phyloP scores from a whole-genome alignment of 1,139 yeast genomes.

The Saccharomyces hybrid region DNA sequence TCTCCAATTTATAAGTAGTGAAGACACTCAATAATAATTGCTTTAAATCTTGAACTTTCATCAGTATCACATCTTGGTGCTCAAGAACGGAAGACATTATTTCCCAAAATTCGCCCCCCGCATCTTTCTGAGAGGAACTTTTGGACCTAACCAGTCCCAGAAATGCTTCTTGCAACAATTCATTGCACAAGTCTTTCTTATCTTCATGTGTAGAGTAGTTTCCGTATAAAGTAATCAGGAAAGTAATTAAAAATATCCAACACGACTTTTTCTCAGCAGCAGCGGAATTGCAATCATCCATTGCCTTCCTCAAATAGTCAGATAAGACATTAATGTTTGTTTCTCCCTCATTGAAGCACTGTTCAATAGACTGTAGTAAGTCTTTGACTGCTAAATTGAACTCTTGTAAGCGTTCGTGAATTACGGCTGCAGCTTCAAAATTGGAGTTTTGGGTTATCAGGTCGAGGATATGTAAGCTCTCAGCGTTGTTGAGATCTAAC shows the following conservation, averaged over 20 bases:
- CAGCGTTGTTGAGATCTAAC: constrained; percentile 12
- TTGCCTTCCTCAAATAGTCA: constrained; percentile 11
- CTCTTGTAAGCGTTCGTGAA: constrained; percentile 15
- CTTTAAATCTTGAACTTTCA: constrained; percentile 18
- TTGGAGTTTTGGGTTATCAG: constrained; percentile 8
- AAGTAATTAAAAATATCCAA: constrained; percentile 22
- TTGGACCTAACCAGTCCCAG: constrained; percentile 19
- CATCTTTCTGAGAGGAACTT: constrained; percentile 1
- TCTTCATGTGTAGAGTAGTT: neutral
- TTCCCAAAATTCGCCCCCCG: constrained; percentile 12
- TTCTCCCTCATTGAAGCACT: constrained; percentile 11
- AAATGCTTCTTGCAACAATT: constrained; percentile 19
- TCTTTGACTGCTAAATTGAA: constrained; percentile 14
- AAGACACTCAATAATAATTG: constrained; percentile 19
- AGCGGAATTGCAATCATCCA: constrained; percentile 10
- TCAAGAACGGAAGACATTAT: constrained; percentile 16
- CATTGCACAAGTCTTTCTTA: constrained; percentile 10
- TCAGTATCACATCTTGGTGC: constrained; percentile 20
- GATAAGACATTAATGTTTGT: constrained; percentile 4
- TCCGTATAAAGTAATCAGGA: constrained; percentile 16
- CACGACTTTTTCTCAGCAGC: constrained; percentile 10
- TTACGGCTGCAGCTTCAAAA: constrained; percentile 15
- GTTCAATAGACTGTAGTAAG: constrained; percentile 12
- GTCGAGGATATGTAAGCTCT: constrained; percentile 10
- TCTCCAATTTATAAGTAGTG: constrained; percentile 22